These are phyloP conservation scores for Collybiopsis luxurians DNA, from an alignment of 768 basidiomycete genomes.

Conservation along the genomic window DNA sequence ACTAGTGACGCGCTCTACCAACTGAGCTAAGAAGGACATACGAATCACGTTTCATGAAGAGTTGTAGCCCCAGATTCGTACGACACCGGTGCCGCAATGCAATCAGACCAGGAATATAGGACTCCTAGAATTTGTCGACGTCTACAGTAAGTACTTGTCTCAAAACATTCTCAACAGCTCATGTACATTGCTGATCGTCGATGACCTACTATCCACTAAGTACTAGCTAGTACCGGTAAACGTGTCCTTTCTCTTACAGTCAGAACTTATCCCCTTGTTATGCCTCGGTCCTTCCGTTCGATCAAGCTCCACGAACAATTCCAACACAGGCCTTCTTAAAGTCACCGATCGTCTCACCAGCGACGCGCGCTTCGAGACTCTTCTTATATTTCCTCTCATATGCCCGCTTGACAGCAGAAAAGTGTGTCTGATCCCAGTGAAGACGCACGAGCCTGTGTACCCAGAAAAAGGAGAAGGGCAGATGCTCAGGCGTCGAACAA, in stretches of 20 bases:
- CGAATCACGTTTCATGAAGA: no score
- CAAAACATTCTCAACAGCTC: no score
- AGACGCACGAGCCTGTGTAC: conserved; percentile 25
- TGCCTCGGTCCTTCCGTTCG: no score
- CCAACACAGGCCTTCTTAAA: conserved; percentile 18
- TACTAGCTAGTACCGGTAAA: no score
- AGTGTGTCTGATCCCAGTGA: conserved; percentile 35
- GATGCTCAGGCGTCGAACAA: neutral
- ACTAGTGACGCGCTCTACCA: conserved; percentile 57
- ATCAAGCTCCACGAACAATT: neutral
- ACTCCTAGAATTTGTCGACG: no score
- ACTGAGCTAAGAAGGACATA: conserved; percentile 45
- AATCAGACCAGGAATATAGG: no score
- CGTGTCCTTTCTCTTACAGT: neutral
- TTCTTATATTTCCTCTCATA: conserved; percentile 31
- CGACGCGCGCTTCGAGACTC: conserved; percentile 25
- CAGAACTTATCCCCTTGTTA: no score
- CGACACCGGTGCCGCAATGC: no score
- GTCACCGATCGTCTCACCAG: conserved; percentile 38
- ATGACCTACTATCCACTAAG: no score
- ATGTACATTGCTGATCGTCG: no score
- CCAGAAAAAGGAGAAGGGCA: neutral
- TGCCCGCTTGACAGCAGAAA: conserved; percentile 30
- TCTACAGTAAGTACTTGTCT: no score
- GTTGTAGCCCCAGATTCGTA: no score